These are phyloP conservation scores for Coniochaeta hoffmannii DNA, from an alignment of 2,329 filamentous ascomycete genomes.

Conservation along the genomic window DNA sequence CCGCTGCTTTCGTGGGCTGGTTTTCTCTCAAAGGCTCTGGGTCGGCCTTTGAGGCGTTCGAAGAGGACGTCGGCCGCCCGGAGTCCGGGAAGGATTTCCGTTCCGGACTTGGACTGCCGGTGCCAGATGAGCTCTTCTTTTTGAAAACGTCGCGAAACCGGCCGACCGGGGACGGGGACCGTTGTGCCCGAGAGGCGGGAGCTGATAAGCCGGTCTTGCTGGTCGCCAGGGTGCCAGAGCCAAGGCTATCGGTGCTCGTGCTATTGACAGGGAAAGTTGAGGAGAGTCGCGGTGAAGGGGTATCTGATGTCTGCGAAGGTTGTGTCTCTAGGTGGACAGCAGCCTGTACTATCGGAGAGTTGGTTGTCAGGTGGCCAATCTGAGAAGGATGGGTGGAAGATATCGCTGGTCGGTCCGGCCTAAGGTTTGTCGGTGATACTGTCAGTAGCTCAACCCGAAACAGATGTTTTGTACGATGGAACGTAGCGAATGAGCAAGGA, in stretches of 20 bases:
- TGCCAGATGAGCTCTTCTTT: constrained; percentile 41
- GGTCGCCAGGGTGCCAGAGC: constrained; percentile 21
- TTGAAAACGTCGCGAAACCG: constrained; percentile 67
- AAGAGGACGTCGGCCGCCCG: neutral
- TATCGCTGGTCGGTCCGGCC: constrained; percentile 23
- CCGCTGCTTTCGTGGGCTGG: constrained; percentile 6
- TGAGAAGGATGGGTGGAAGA: constrained; percentile 54
- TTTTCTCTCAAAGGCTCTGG: constrained; percentile 4
- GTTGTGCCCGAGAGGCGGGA: constrained; percentile 37
- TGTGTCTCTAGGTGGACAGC: constrained; percentile 40
- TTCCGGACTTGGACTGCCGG: constrained; percentile 24
- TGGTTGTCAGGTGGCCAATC: constrained; percentile 60
- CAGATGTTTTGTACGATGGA: neutral
- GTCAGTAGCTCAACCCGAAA: neutral
- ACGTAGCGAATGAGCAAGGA: neutral
- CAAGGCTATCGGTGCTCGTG: constrained; percentile 23
- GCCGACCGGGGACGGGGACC: constrained; percentile 62
- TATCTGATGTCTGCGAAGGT: constrained; percentile 28
- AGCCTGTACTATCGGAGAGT: constrained; percentile 59
- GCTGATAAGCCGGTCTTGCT: constrained; percentile 32
- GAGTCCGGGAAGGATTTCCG: constrained; percentile 7
- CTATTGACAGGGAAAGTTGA: constrained; percentile 24
- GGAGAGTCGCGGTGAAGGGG: constrained; percentile 25
- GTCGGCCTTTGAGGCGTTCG: neutral
- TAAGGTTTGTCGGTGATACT: constrained; percentile 30